These are phyloP conservation scores for Russula sp. DNA, from an alignment of 768 basidiomycete species.

Conservation along the genomic window DNA sequence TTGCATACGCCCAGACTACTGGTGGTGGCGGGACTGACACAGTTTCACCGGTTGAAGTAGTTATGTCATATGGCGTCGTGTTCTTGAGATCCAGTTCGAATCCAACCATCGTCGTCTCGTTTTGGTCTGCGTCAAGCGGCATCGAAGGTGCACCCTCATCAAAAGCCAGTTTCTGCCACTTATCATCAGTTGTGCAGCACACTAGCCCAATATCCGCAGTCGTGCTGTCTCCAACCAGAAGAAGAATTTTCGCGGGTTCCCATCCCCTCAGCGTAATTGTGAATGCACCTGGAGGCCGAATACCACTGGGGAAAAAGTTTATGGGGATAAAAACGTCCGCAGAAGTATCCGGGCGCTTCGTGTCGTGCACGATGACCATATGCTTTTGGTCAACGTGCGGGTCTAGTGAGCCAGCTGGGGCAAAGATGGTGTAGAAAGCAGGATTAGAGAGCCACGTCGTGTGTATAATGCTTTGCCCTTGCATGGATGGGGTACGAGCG, in stretches of 20 bases:
- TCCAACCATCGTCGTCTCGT: conserved; percentile 66
- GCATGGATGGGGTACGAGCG: conserved; percentile 51
- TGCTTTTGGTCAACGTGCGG: conserved; percentile 46
- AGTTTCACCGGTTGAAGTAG: conserved; percentile 43
- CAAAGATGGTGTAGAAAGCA: conserved; percentile 65
- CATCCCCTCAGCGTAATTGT: conserved; percentile 42
- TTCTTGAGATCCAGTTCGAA: conserved; percentile 67
- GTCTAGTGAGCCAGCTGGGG: conserved; percentile 42
- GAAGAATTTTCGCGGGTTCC: conserved; percentile 44
- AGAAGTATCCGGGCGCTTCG: conserved; percentile 41
- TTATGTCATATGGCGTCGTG: conserved; percentile 39
- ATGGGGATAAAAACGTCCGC: conserved; percentile 40
- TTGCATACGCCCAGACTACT: conserved; percentile 70
- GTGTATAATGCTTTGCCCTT: conserved; percentile 48
- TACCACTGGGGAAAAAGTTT: conserved; percentile 46
- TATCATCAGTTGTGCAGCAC: conserved; percentile 39
- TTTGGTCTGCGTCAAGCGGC: conserved; percentile 64
- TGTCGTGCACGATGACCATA: conserved; percentile 43
- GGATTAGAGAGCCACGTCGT: conserved; percentile 67
- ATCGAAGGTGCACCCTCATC: conserved; percentile 55
- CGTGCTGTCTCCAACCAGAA: conserved; percentile 50
- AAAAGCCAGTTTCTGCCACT: conserved; percentile 46
- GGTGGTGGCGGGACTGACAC: conserved; percentile 51
- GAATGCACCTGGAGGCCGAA: conserved; percentile 48
- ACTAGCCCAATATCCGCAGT: conserved; percentile 51